Evolutionary conservation across 306 rosid species (phyloP), one percentile per base, ranked within the genome.

Genomic region (Carpinus viminea): DNA sequence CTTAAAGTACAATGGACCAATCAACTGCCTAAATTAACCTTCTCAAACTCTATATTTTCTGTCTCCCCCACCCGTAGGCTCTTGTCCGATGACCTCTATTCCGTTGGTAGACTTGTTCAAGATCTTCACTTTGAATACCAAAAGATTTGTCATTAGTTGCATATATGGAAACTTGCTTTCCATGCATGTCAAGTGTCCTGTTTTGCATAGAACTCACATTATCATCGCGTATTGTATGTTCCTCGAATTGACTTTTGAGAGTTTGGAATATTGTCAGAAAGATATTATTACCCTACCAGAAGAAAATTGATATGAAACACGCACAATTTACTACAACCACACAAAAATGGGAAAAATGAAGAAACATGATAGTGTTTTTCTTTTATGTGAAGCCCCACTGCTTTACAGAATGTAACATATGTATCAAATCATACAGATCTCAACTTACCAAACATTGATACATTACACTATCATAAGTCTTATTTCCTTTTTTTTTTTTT

Each of bases 261-360:
- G 65, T 59, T 20, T 59, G 36, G 65, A 59, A 59, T 9, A 59
- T 59, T 21, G 36, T 59, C 26, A 11, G 56, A 52, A 41, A 41
- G 20, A 52, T 16, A 52, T 51, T 12, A 15, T 51, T 51, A 51
- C 18, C 16, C 64, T 21, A 21, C 64, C 34, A 0, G 31, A 21
- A 57, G 16, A 57, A 57, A 57, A 8, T 12, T 1, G 2, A 24
- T 3, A 59, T 11, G 28, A 36, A 24, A 9, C 0, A 41, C 17
- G 8, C 5, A 7, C 13, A 59, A 24, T 9, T 12, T 28, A 59
- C 20, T 3, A 56, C n/a, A n/a, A n/a, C n/a, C n/a, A n/a, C n/a
- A n/a, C n/a, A n/a, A n/a, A n/a, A n/a, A n/a, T n/a, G n/a, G n/a
- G 65, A 59, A 59, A 24, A 59, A 52, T 52, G 56, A 52, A 52